Evolutionary conservation across 768 basidiomycete species (phyloP), one percentile per base, ranked within the genome.

Genomic region (Termitomyces sp.): DNA sequence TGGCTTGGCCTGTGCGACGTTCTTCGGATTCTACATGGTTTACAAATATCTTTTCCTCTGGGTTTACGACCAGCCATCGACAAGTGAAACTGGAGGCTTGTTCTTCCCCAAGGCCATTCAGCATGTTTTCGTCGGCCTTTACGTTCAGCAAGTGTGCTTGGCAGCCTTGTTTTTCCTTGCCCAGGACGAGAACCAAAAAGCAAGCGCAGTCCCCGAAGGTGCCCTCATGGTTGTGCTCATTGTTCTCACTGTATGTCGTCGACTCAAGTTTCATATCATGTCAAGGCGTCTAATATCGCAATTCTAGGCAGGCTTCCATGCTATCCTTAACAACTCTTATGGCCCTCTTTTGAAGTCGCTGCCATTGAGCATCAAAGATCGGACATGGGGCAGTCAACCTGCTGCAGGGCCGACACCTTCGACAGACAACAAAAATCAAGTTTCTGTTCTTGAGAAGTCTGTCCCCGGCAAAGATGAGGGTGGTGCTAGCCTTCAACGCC

Each of bases 81-180:
- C 80, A 4, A 76, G 76, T 52, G 95, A 97, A 57, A 96, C 94
- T 0, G 96, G 96, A 39, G 97, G 97, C 0, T 69, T 92, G 51
- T 98, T 97, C 79, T 98, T 94, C 81, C 95, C 95, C 24, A 91
- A 88, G 72, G 96, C 97, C 5, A 84, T 98, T 30, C 86, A 91
- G 51, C 97, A 98, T 67, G 68, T 96, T 33, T 98, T 98, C 63
- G 93, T 95, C 22, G 97, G 96, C 3, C 66, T 98, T 69, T 99
- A 99, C 69, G 80, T 99, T 47, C 84, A 95, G 70, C 88, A 97
- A 30, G 47, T 66, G 6, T 64, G 61, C 55, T 49, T 65, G 20
- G 69, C 68, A 63, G 63, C 41, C 51, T 57, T 62, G 47, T 65
- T 98, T 82, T 98, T 99, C 87, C 80, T 99, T 8, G 84, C 88